Percentiles rank a stretch among this genome's conserved stretches.
phyloP scores from a whole-genome alignment of 2,329 filamentous ascomycete genomes.

The Apiospora hydei region DNA sequence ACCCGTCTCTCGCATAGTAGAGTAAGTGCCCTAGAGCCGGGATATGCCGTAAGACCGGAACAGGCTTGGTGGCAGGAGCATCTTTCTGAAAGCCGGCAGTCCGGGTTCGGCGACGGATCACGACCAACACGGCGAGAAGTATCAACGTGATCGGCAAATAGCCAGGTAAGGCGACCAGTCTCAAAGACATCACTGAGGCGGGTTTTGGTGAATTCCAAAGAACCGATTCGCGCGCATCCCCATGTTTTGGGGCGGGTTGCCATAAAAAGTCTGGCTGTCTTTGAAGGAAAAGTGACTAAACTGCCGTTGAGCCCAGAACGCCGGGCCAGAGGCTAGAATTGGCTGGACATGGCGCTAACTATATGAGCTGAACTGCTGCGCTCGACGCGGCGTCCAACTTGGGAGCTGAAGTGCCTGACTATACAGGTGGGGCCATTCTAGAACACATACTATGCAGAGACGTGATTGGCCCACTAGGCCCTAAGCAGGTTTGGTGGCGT shows the following conservation, averaged over 20 bases:
- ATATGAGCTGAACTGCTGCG: neutral
- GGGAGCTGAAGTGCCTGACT: neutral
- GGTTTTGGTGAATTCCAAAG: too few species aligned
- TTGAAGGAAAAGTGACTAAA: neutral
- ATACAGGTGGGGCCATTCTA: neutral
- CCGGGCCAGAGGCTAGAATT: neutral
- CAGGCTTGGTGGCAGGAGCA: neutral
- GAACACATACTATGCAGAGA: neutral
- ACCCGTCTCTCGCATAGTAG: neutral
- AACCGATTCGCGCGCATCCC: too few species aligned
- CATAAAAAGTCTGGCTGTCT: neutral
- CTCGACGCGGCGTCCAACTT: neutral
- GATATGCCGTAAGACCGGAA: neutral
- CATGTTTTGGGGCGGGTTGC: neutral
- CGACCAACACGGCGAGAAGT: neutral
- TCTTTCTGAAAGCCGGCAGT: too few species aligned
- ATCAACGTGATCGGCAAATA: neutral
- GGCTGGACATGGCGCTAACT: neutral
- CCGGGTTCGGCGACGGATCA: neutral
- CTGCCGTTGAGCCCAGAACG: neutral
- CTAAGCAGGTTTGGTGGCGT: neutral
- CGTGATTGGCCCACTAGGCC: neutral
- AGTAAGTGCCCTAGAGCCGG: neutral
- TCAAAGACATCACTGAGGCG: neutral
- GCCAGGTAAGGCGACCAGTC: neutral